These are phyloP conservation scores for Bromus sterilis DNA, from an alignment of 176 grass and related monocot species.

Conservation along the genomic window DNA sequence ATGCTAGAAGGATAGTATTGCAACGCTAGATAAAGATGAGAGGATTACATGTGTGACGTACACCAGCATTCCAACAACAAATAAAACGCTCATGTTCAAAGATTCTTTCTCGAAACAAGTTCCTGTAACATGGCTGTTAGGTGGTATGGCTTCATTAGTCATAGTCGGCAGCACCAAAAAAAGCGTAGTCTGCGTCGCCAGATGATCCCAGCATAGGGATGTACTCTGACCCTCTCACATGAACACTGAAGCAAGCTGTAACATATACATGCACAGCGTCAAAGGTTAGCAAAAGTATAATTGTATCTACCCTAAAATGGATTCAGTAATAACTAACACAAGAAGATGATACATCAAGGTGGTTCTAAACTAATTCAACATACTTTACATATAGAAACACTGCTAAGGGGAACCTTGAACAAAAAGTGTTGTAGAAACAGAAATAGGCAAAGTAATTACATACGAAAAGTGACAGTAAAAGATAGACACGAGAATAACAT, in stretches of 20 bases:
- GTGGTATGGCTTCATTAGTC: constrained; percentile 36
- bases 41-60: background rate
- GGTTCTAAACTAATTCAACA: background rate
- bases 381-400: background rate
- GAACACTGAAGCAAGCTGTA: constrained; percentile 94
- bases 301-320: background rate
- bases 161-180: constrained; percentile 41
- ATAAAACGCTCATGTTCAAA: background rate
- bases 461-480: background rate
- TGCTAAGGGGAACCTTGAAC: background rate
- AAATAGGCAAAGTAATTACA: background rate
- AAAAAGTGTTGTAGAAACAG: background rate
- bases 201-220: constrained; percentile 73
- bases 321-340: background rate
- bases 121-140: background rate
- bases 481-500: background rate
- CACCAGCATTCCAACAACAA: background rate
- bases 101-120: background rate
- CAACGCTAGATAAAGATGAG: background rate
- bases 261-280: constrained; percentile 5
- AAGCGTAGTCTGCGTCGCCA: constrained; percentile 54
- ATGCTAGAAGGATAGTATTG: background rate
- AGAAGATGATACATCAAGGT: background rate
- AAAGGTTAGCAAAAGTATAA: background rate
- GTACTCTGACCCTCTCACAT: constrained; percentile 95